phyloP scores from a whole-genome alignment of 2,329 filamentous ascomycete species.

The Pseudogymnoascus sp. region DNA sequence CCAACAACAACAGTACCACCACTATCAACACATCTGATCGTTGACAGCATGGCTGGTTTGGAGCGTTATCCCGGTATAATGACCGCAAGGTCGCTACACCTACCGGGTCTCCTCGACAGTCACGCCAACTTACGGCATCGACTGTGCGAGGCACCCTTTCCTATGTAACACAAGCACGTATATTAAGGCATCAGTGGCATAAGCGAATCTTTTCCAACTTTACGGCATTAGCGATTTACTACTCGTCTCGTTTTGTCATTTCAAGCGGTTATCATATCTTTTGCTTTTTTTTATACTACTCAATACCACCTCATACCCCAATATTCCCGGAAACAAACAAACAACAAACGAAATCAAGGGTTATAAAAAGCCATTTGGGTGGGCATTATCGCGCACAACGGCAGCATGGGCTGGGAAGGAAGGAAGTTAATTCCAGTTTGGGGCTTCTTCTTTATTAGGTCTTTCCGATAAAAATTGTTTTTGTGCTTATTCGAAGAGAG shows the following conservation, averaged over 20 bases:
- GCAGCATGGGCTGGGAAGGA: not conserved
- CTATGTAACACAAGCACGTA: constrained; percentile 29
- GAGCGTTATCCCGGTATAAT: constrained; percentile 4
- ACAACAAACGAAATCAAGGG: not conserved
- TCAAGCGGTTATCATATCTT: constrained; percentile 20
- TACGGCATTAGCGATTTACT: constrained; percentile 44
- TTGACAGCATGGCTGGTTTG: constrained; percentile 17
- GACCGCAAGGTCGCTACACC: not conserved
- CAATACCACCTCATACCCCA: not conserved
- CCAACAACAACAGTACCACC: constrained; percentile 39
- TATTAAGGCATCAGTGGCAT: constrained; percentile 15
- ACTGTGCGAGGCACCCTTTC: constrained; percentile 17
- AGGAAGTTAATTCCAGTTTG: not conserved
- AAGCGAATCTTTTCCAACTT: constrained; percentile 26
- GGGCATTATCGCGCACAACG: constrained; percentile 1
- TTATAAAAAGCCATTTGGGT: constrained; percentile 4
- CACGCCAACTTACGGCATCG: constrained; percentile 12
- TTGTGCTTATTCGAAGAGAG: not conserved
- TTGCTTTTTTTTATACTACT: constrained; percentile 10
- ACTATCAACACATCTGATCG: constrained; percentile 38
- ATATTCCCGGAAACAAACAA: not conserved
- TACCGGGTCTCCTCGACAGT: constrained; percentile 8
- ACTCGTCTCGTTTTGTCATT: constrained; percentile 29
- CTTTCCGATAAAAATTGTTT: constrained; percentile 10
- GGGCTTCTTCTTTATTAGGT: not conserved